Evolutionary conservation across 495 filamentous ascomycete genomes (phyloP).

Genomic region (Aspergillus baeticus): DNA sequence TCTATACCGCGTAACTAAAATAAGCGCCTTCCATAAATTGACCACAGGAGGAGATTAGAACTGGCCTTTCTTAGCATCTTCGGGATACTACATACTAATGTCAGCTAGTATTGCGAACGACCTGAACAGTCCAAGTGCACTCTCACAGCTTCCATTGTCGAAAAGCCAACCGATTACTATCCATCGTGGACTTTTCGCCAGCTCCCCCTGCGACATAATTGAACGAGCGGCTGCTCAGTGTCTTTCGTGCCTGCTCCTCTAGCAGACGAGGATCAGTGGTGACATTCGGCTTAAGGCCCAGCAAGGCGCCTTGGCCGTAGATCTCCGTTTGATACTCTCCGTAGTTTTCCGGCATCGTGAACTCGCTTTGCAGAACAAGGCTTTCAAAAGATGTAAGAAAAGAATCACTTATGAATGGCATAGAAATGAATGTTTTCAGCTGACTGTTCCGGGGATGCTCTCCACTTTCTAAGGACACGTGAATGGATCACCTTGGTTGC

Average conservation of each 20-base stretch:
- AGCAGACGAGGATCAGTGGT: constrained; percentile 62
- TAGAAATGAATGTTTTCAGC: background rate
- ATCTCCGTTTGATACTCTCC: constrained; percentile 49
- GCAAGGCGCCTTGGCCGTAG: constrained; percentile 49
- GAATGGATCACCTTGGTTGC: background rate
- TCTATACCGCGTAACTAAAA: constrained; percentile 18
- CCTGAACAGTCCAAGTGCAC: background rate
- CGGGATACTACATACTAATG: constrained; percentile 29
- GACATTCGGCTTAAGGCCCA: constrained; percentile 46
- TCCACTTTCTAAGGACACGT: constrained; percentile 3
- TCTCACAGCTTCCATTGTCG: constrained; percentile 62
- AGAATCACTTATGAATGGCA: background rate
- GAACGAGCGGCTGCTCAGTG: constrained; percentile 47
- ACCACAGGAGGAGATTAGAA: background rate
- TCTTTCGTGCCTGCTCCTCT: constrained; percentile 53
- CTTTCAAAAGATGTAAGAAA: background rate
- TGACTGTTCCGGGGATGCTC: background rate
- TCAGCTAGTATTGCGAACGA: background rate
- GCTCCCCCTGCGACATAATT: constrained; percentile 66
- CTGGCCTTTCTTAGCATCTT: constrained; percentile 40
- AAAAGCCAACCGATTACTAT: constrained; percentile 63
- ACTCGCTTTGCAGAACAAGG: background rate
- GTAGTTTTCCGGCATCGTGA: constrained; percentile 40
- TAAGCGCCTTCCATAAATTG: background rate
- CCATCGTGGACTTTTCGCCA: constrained; percentile 63